Conservation (phyloP, 1,284 basidiomycete species). For the Fomes fomentarius region DNA sequence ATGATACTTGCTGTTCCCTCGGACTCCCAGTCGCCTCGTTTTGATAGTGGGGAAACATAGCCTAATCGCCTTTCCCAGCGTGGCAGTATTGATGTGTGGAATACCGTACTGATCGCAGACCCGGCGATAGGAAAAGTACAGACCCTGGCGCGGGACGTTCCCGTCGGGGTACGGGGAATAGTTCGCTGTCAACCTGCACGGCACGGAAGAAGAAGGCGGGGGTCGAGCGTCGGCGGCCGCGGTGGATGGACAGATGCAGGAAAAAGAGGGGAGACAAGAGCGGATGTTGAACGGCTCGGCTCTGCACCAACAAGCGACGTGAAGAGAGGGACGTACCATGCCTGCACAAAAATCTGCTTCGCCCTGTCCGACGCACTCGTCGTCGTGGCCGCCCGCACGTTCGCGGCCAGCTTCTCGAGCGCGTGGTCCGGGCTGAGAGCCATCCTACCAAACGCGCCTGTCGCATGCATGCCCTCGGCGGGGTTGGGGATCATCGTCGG, state of each 20-base stretch:
- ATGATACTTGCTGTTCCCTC: slow-evolving; percentile 93
- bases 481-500: slow-evolving; percentile 44
- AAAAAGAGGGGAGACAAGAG: slow-evolving; percentile 6
- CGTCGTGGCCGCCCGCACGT: slow-evolving; percentile 84
- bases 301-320: slow-evolving; percentile 1
- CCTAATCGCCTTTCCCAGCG: slow-evolving; percentile 91
- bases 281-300: slow-evolving; percentile 10
- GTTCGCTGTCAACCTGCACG: slow-evolving; percentile 77
- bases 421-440: slow-evolving; percentile 73
- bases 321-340: slow-evolving; percentile 59
- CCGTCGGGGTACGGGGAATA: slow-evolving; percentile 91
- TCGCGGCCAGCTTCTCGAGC: slow-evolving; percentile 83
- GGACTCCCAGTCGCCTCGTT: slow-evolving; percentile 86
- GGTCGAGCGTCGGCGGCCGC: slow-evolving; percentile 6
- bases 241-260: slow-evolving; percentile 3
- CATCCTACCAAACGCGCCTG: slow-evolving; percentile 75
- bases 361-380: slow-evolving; percentile 87
- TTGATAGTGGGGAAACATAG: slow-evolving; percentile 93
- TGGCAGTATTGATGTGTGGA: slow-evolving; percentile 92
- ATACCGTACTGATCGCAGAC: slow-evolving; percentile 90
- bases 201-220: background rate
- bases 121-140: slow-evolving; percentile 91
- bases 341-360: slow-evolving; percentile 89
- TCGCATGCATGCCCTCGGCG: slow-evolving; percentile 61
- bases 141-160: slow-evolving; percentile 83